Conservation (phyloP, 371 early-diverging fungal species). For the Circinella minor region DNA sequence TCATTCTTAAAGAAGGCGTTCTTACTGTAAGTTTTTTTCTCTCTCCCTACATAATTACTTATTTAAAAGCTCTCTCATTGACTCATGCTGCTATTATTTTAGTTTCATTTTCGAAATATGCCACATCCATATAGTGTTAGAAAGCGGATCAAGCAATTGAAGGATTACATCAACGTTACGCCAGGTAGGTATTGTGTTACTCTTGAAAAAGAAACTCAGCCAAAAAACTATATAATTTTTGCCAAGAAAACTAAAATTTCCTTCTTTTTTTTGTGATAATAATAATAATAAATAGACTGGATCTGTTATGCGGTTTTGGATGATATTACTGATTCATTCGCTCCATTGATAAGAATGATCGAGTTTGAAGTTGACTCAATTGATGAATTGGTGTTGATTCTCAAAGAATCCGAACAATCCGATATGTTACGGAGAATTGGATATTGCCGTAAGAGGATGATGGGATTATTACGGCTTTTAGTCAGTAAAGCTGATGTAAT, state of each 20-base stretch:
- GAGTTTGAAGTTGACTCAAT: slow-evolving; percentile 91
- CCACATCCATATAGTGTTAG: slow-evolving; percentile 79
- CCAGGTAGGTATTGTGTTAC: slow-evolving; percentile 44
- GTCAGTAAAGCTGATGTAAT: slow-evolving; percentile 83
- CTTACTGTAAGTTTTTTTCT: slow-evolving; percentile 61
- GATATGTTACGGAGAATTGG: slow-evolving; percentile 92
- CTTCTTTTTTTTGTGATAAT: background rate
- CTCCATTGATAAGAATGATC: slow-evolving; percentile 77
- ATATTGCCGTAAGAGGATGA: slow-evolving; percentile 79
- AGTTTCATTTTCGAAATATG: slow-evolving; percentile 77
- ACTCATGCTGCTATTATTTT: background rate
- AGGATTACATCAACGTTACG: slow-evolving; percentile 66
- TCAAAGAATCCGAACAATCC: slow-evolving; percentile 84
- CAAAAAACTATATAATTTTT: background rate
- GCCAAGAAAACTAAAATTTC: background rate
- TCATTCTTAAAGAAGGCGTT: slow-evolving; percentile 85
- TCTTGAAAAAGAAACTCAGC: background rate
- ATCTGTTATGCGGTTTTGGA: slow-evolving; percentile 88
- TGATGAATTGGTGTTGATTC: slow-evolving; percentile 88
- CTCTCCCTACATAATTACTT: background rate
- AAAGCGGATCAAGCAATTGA: slow-evolving; percentile 74
- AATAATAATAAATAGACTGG: slow-evolving; percentile 65
- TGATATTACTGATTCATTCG: slow-evolving; percentile 86
- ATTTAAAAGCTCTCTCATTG: background rate
- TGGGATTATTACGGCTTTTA: slow-evolving; percentile 76